Conservation (phyloP, 805 yeast genomes). For the Lachancea sp. region DNA sequence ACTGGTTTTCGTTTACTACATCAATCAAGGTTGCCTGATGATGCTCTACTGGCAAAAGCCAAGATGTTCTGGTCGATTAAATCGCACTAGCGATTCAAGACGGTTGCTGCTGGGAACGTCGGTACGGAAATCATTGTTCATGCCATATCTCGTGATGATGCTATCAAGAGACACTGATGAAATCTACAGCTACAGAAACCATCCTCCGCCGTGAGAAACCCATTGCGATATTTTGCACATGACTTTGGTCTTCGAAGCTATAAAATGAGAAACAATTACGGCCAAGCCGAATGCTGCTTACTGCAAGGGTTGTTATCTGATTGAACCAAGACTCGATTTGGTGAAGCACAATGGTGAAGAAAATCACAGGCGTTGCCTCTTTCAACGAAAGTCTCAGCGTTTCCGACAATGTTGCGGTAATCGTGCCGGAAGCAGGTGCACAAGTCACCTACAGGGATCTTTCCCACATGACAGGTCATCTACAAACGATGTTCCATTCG, state of each 20-base stretch:
- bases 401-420: constrained; percentile 38
- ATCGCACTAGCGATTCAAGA: no score
- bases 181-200: not conserved
- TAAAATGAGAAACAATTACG: not conserved
- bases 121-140: not conserved
- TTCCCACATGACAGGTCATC: constrained; percentile 39
- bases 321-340: not conserved
- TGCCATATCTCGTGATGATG: not conserved
- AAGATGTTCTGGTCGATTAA: no score
- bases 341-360: not conserved
- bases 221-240: constrained; percentile 12
- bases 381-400: constrained; percentile 34
- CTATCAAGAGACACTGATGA: not conserved
- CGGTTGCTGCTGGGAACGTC: no score
- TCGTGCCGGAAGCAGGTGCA: constrained; percentile 42
- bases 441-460: constrained; percentile 41
- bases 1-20: no score
- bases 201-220: not conserved
- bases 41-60: no score
- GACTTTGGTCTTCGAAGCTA: not conserved
- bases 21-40: no score
- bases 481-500: constrained; percentile 42
- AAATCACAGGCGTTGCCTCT: constrained; percentile 29
- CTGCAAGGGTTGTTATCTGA: not conserved
- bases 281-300: not conserved